These are phyloP conservation scores for Quercus mongolica DNA, from an alignment of 306 rosid genomes.

Conservation along the genomic window DNA sequence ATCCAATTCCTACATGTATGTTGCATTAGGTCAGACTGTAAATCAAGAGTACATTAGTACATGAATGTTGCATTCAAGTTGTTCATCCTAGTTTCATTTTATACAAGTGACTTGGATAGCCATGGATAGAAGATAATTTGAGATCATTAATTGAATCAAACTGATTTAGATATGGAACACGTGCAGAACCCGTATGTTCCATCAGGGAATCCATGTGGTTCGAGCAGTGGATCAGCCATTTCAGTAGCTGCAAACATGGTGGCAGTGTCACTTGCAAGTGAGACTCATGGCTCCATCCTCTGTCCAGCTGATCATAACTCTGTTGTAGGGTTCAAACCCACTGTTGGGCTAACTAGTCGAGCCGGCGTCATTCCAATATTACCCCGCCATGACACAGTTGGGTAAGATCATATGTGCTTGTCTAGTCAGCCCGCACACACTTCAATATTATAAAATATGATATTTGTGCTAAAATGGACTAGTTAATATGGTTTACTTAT, in stretches of 20 bases:
- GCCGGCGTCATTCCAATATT: conserved; percentile 57
- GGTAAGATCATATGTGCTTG: conserved; percentile 27
- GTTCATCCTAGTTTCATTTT: neutral
- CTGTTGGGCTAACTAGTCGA: conserved; percentile 67
- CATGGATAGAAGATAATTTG: too few relatives aligned
- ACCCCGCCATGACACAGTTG: conserved; percentile 58
- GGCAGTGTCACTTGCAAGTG: conserved; percentile 58
- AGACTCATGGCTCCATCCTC: conserved; percentile 57
- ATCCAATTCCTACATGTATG: too few relatives aligned
- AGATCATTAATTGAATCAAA: neutral
- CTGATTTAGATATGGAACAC: neutral
- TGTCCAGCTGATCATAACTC: conserved; percentile 67
- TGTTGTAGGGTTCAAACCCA: conserved; percentile 70
- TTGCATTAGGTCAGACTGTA: too few relatives aligned
- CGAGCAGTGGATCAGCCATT: conserved; percentile 65
- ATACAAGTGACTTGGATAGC: neutral
- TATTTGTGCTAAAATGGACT: too few relatives aligned
- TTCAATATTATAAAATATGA: too few relatives aligned
- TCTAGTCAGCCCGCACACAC: too few relatives aligned
- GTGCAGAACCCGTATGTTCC: conserved; percentile 59
- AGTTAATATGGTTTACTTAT: too few relatives aligned
- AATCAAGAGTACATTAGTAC: too few relatives aligned
- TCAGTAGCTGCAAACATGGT: conserved; percentile 69
- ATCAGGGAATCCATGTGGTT: conserved; percentile 49
- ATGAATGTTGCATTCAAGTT: too few relatives aligned